Conservation (phyloP, 1,284 basidiomycete genomes). For the Ceratobasidium sp. region DNA sequence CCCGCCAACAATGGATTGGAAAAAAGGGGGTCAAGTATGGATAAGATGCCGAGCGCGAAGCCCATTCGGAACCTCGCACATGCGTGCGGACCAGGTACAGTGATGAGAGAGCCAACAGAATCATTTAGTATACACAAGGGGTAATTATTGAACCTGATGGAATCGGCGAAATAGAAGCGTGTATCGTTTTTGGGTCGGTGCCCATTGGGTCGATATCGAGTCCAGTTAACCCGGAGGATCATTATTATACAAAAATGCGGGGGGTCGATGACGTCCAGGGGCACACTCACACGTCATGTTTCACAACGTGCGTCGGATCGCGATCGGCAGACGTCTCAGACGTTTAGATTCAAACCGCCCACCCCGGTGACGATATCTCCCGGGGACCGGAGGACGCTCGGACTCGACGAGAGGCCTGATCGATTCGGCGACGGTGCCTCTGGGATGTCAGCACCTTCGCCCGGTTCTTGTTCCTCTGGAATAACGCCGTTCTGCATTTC, state of each 20-base stretch:
- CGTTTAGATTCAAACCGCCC: not conserved
- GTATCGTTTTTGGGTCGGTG: not conserved
- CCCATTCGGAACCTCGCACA: not conserved
- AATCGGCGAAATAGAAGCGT: not conserved
- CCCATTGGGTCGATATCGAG: not conserved
- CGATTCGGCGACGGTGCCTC: not conserved
- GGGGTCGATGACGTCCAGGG: slow-evolving; percentile 1
- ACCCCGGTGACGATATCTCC: slow-evolving; percentile 4
- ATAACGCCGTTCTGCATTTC: slow-evolving; percentile 26
- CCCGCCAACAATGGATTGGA: not conserved
- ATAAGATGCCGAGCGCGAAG: slow-evolving; percentile 11
- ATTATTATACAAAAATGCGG: no score
- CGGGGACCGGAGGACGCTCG: slow-evolving; percentile 25
- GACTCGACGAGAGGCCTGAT: not conserved
- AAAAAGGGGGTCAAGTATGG: not conserved
- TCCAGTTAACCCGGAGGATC: not conserved
- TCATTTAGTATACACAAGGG: not conserved
- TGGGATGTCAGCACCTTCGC: not conserved
- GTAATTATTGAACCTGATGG: not conserved
- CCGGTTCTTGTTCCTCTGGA: slow-evolving; percentile 34
- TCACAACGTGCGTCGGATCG: not conserved
- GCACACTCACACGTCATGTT: not conserved
- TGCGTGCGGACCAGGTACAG: not conserved
- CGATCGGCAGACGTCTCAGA: not conserved
- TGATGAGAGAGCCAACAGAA: not conserved